Conservation (phyloP, 345 rosid genomes). For the Moricandia moricandioides region DNA sequence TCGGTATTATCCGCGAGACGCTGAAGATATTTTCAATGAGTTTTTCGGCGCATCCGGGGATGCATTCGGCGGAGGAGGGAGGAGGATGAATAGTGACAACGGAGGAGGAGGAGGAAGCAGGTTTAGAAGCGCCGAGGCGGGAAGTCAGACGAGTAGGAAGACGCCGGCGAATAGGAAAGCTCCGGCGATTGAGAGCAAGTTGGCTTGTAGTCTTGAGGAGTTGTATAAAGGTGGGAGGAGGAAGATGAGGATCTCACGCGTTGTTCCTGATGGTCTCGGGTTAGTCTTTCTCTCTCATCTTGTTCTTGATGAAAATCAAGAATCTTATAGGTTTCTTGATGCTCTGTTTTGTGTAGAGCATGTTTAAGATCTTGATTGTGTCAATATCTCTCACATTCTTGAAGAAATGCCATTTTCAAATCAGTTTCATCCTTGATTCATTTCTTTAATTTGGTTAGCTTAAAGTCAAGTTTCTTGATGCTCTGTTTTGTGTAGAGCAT, state of each 20-base stretch:
- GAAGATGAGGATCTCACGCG: slow-evolving; percentile 80
- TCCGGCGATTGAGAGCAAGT: slow-evolving; percentile 68
- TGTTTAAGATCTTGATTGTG: no score
- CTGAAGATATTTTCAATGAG: slow-evolving; percentile 70
- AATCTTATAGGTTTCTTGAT: background rate
- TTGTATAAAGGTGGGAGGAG: slow-evolving; percentile 70
- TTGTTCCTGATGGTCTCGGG: slow-evolving; percentile 69
- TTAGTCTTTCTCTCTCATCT: slow-evolving; percentile 25
- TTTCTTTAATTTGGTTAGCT: no score
- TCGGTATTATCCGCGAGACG: slow-evolving; percentile 56
- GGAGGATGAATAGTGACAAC: background rate
- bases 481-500: background rate
- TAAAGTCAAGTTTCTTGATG: background rate
- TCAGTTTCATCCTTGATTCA: no score
- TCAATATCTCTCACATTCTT: no score
- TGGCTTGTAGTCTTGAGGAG: slow-evolving; percentile 79
- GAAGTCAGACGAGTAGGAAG: slow-evolving; percentile 35
- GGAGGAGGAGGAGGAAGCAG: slow-evolving; percentile 30
- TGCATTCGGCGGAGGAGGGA: slow-evolving; percentile 4
- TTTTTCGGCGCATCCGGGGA: slow-evolving; percentile 55
- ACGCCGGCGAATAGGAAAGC: slow-evolving; percentile 44
- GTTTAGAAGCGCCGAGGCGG: slow-evolving; percentile 29
- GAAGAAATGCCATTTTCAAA: no score
- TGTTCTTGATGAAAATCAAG: background rate
- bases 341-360: background rate